Conservation (phyloP, 108 stramenopile species). For the Stephanodiscus triporus region DNA sequence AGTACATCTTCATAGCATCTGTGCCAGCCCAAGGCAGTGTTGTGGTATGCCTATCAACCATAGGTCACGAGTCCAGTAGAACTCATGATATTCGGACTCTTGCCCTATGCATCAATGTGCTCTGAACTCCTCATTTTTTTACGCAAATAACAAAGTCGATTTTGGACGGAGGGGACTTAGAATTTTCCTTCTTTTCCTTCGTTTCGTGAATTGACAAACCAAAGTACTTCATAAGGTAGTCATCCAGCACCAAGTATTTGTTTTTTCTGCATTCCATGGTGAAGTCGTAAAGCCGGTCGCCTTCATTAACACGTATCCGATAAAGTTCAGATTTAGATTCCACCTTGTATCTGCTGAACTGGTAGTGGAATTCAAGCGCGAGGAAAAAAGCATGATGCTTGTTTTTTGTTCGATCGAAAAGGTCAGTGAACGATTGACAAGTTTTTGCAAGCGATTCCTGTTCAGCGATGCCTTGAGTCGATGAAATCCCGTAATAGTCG, state of each 20-base stretch:
- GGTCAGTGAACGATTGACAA: not conserved
- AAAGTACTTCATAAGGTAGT: conserved; percentile 8
- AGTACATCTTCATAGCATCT: no score
- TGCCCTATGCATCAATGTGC: no score
- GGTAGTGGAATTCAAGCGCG: not conserved
- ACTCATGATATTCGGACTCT: no score
- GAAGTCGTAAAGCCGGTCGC: not conserved
- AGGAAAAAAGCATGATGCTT: conserved; percentile 5
- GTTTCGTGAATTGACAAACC: not conserved
- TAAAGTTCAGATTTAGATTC: no score
- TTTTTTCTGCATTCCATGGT: no score
- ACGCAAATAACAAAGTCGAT: no score
- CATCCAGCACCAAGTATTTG: not conserved
- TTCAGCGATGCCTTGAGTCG: not conserved
- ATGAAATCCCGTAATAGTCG: conserved; percentile 5
- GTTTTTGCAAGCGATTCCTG: not conserved
- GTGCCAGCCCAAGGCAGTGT: no score
- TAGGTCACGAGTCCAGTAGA: no score
- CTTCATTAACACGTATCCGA: not conserved
- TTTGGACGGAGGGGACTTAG: no score
- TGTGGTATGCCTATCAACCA: no score
- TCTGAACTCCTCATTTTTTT: no score
- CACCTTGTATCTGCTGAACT: not conserved
- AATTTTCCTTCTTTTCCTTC: no score
- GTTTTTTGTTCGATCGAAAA: not conserved